phyloP scores from a whole-genome alignment of 2,329 filamentous ascomycete genomes.

The Fusarium circinatum region DNA sequence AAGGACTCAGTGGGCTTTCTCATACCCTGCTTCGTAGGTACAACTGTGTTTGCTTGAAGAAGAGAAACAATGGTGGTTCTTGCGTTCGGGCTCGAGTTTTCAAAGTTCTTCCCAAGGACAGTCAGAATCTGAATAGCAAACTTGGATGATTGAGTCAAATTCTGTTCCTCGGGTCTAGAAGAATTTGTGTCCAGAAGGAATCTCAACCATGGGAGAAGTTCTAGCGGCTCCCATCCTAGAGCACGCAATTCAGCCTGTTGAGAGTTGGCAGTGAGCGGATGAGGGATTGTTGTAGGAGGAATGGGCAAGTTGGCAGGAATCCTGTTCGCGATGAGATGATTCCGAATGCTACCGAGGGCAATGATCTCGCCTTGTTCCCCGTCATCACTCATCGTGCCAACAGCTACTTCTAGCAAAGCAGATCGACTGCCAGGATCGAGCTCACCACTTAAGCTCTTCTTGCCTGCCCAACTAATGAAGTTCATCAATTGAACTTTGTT shows the following conservation, averaged over 20 bases:
- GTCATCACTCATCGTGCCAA: conserved; percentile 74
- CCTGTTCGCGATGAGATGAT: conserved; percentile 79
- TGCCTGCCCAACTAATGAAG: conserved; percentile 86
- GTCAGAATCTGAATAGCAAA: conserved; percentile 83
- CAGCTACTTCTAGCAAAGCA: conserved; percentile 80
- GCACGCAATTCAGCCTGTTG: conserved; percentile 75
- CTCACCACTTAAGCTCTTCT: conserved; percentile 76
- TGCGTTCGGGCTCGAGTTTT: conserved; percentile 73
- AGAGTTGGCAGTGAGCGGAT: conserved; percentile 81
- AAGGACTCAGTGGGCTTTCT: conserved; percentile 85
- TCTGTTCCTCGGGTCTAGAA: conserved; percentile 69
- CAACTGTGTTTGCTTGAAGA: conserved; percentile 75
- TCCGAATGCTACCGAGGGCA: conserved; percentile 77
- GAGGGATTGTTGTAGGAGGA: conserved; percentile 84
- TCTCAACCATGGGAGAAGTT: conserved; percentile 85
- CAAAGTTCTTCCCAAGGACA: conserved; percentile 90
- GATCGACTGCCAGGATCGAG: conserved; percentile 75
- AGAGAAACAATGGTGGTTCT: conserved; percentile 73
- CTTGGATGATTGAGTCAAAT: conserved; percentile 75
- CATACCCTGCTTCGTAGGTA: conserved; percentile 94
- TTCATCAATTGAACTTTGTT: conserved; percentile 80
- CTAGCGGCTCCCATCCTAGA: conserved; percentile 86
- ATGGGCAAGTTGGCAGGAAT: conserved; percentile 86
- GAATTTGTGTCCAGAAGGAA: conserved; percentile 79
- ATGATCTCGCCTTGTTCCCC: conserved; percentile 76